These are phyloP conservation scores for Fistulifera pelliculosa DNA, from an alignment of 108 stramenopile genomes.

Conservation along the genomic window DNA sequence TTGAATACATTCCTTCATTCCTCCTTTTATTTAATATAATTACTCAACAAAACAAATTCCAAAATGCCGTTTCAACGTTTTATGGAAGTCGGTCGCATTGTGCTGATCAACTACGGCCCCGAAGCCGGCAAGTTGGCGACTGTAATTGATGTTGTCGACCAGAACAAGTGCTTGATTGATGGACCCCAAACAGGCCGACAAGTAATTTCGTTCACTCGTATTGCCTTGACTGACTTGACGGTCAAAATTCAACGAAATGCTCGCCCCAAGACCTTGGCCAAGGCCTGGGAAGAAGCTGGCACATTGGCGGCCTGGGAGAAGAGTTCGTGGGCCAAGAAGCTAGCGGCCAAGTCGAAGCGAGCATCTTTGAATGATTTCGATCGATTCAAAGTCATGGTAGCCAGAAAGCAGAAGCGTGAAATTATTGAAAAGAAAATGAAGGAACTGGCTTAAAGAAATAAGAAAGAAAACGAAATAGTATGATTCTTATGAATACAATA, in stretches of 20 bases:
- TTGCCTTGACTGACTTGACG: conserved; percentile 91
- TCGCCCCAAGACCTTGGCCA: conserved; percentile 77
- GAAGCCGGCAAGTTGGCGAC: conserved; percentile 90
- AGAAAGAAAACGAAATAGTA: too few species aligned
- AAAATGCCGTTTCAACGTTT: conserved; percentile 92
- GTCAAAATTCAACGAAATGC: conserved; percentile 90
- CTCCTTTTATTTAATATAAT: too few species aligned
- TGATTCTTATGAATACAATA: too few species aligned
- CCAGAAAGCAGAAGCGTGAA: conserved; percentile 86
- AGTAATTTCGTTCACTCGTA: conserved; percentile 88
- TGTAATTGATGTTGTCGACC: conserved; percentile 97
- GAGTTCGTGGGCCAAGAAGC: conserved; percentile 92
- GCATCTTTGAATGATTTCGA: conserved; percentile 87
- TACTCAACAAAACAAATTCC: neutral
- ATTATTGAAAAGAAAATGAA: conserved; percentile 86
- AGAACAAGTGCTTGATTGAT: conserved; percentile 97
- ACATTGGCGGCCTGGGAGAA: conserved; percentile 87
- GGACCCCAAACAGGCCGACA: conserved; percentile 96
- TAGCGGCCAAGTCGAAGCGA: conserved; percentile 79
- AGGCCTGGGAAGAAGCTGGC: conserved; percentile 83
- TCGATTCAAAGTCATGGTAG: conserved; percentile 98
- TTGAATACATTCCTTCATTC: too few species aligned
- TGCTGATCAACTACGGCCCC: conserved; percentile 96
- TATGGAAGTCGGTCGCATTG: conserved; percentile 98
- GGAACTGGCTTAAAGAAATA: conserved; percentile 37